Base-by-base conservation (phyloP, 2,329 filamentous ascomycete species). In the Teratosphaeria pseudoeucalypti region DNA sequence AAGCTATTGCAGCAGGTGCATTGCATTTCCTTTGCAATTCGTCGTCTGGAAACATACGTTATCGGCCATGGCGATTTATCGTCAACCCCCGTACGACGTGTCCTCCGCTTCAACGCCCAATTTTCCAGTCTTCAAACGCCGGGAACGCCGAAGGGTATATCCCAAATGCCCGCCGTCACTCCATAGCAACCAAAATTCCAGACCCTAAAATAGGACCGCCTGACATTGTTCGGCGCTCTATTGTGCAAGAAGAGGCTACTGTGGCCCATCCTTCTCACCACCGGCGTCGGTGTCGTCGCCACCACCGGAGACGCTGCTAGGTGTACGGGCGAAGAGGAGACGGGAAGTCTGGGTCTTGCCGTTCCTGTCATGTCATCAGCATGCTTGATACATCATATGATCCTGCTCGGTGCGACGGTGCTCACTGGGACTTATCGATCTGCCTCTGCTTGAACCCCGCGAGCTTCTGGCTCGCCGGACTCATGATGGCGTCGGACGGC, bases 401-500 rank as follows among this genome's bases (percentile, higher is more conserved):
- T 16, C 23, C 6, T 4, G 11, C n/a, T 19, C 12, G 11, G 29
- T 14, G 10, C 10, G 29, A 16, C 3, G 43, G 19, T 26, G 63
- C 68, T 61, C 63, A 71, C 67, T 67, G 63, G 64, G 68, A 64
- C 87, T 91, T 92, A 76, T 82, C 82, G 63, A 85, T 85, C 70
- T 90, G 86, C 79, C 90, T 91, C 77, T 84, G 89, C 76, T 89
- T 88, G 74, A 92, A 84, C 49, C 87, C 86, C 64, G 82, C 87
- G 68, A 94, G 82, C 81, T 94, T 94, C 74, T 88, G 86, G 19
- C 86, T 88, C 75, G 89, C 91, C 39, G 90, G 90, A 68, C 87
- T 91, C 85, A 91, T 89, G 78, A 95, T 92, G 75, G 85, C 85
- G 75, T 95, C 90, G n/a, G 88, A 92, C 2, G 90, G 90, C 19